phyloP scores from a whole-genome alignment of 139 green algal species.

The Picochlorum costavermella region DNA sequence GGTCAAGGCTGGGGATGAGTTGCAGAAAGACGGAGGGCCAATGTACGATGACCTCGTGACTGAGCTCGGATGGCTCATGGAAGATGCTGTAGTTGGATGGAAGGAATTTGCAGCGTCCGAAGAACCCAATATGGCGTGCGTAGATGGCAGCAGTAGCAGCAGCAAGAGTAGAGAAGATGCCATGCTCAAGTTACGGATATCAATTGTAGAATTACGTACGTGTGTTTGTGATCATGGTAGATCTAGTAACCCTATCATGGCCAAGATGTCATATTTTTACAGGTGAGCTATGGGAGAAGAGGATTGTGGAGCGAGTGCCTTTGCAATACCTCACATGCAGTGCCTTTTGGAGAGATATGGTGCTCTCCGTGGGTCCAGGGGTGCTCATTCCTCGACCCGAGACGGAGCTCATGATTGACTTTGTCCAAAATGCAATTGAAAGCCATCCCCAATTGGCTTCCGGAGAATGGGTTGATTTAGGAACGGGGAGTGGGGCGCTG shows the following conservation, averaged over 20 bases:
- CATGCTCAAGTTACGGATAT: too few species aligned
- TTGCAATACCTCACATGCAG: conserved; percentile 81
- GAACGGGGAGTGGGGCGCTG: conserved; percentile 84
- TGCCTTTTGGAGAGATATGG: conserved; percentile 76
- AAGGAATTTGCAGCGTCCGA: too few species aligned
- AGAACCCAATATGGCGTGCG: too few species aligned
- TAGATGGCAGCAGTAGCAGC: too few species aligned
- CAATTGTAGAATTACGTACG: too few species aligned
- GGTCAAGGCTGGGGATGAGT: conserved; percentile 5
- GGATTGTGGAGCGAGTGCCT: conserved; percentile 55
- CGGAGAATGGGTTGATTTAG: conserved; percentile 74
- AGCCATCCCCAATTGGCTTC: conserved; percentile 16
- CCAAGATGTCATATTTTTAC: neutral
- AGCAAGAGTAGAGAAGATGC: too few species aligned
- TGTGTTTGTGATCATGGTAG: too few species aligned
- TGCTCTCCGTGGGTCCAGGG: conserved; percentile 49
- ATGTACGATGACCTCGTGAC: conserved; percentile 29
- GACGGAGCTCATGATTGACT: conserved; percentile 78
- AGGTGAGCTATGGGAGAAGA: conserved; percentile 23
- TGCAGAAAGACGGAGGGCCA: conserved; percentile 10
- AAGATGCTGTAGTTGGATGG: conserved; percentile 38
- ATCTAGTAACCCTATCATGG: neutral
- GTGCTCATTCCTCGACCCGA: conserved; percentile 88
- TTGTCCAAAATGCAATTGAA: conserved; percentile 38
- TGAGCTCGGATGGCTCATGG: conserved; percentile 64